Evolutionary conservation across 164 flowering plant genomes (phyloP).

Genomic region (Litsea cubeba): DNA sequence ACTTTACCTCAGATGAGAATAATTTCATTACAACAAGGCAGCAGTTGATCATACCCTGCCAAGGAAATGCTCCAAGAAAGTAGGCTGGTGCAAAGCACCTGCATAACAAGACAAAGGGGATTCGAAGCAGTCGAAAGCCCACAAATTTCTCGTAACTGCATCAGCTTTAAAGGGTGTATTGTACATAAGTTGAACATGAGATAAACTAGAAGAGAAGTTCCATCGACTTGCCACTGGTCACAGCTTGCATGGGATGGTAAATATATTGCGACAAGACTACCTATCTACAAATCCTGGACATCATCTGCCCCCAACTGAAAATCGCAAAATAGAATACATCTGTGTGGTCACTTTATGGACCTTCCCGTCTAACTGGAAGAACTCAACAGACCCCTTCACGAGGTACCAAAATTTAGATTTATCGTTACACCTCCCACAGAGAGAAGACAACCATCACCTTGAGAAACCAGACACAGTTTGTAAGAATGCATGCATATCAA

Average conservation of each 20-base stretch:
- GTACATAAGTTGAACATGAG: conserved; percentile 28
- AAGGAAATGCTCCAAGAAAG: background rate
- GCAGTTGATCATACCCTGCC: background rate
- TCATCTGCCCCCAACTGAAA: conserved; percentile 22
- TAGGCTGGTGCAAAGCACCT: background rate
- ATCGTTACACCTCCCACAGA: conserved; percentile 15
- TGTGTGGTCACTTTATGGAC: conserved; percentile 32
- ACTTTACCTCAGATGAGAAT: background rate
- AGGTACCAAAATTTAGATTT: conserved; percentile 35
- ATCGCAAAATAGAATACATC: conserved; percentile 21
- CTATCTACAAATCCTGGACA: conserved; percentile 51
- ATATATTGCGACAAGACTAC: conserved; percentile 22
- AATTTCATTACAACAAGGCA: conserved; percentile 4
- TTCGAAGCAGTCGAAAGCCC: conserved; percentile 22
- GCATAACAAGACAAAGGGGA: conserved; percentile 9
- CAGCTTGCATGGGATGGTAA: conserved; percentile 22
- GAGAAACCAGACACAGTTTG: background rate
- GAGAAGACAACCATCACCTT: background rate
- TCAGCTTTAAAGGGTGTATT: conserved; percentile 36
- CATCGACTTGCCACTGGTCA: conserved; percentile 24
- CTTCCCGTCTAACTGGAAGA: conserved; percentile 40
- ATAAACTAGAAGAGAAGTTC: background rate
- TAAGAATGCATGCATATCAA: conserved; percentile 2
- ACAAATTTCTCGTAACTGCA: conserved; percentile 12
- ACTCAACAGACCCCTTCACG: conserved; percentile 26